phyloP scores from a whole-genome alignment of 2,329 filamentous ascomycete species.

The Aspergillus quadrilineatus region DNA sequence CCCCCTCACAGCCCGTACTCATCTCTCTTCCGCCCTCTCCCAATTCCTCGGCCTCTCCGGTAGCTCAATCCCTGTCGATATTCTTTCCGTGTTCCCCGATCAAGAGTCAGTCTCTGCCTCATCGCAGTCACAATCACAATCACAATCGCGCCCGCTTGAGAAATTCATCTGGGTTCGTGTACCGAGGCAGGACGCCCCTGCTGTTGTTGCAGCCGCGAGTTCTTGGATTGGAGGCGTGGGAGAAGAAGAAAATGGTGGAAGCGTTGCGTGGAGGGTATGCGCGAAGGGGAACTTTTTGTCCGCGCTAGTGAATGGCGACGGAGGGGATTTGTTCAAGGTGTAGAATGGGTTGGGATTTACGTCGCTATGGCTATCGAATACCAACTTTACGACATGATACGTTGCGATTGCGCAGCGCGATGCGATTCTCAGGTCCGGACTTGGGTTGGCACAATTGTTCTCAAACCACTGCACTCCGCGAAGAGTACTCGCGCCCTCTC shows the following conservation, averaged over 20 bases:
- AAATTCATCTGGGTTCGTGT: constrained; percentile 45
- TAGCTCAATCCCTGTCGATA: constrained; percentile 49
- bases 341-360: background rate
- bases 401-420: background rate
- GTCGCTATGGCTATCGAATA: background rate
- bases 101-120: background rate
- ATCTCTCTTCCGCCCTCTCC: constrained; percentile 47
- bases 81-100: constrained; percentile 38
- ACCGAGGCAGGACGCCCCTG: constrained; percentile 45
- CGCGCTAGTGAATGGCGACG: constrained; percentile 35
- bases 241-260: constrained; percentile 15
- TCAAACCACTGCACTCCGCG: no score
- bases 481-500: no score
- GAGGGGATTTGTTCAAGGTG: constrained; percentile 34
- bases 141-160: constrained; percentile 2
- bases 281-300: constrained; percentile 40
- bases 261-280: constrained; percentile 40
- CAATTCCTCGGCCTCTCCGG: constrained; percentile 50
- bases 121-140: background rate
- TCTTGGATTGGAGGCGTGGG: constrained; percentile 44
- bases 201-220: constrained; percentile 46
- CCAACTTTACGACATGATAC: background rate
- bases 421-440: no score
- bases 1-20: constrained; percentile 46
- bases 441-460: no score